Conservation (phyloP, 352 stramenopile genomes). For the Phytopythium boreale region DNA sequence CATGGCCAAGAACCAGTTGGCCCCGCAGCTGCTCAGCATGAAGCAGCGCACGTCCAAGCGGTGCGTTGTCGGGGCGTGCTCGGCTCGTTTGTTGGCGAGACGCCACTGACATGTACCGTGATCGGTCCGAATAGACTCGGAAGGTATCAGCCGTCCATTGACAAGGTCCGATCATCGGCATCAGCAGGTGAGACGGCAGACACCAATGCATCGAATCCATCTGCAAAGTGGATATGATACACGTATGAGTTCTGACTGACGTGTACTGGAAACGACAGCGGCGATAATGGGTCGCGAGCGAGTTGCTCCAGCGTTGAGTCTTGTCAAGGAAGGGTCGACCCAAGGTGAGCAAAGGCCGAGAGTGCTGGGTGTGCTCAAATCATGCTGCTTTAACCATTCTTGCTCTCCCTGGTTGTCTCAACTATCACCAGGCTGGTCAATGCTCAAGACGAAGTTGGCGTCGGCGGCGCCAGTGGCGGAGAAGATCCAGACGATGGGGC, state of each 20-base stretch:
- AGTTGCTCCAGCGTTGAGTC: constrained; percentile 49
- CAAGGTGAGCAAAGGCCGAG: constrained; percentile 23
- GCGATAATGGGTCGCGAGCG: constrained; percentile 38
- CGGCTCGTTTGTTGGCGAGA: not conserved
- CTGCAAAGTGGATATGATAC: not conserved
- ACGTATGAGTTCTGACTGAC: not conserved
- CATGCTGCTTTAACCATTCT: not conserved
- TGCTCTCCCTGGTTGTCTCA: not conserved
- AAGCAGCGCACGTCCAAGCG: constrained; percentile 51
- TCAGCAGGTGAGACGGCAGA: constrained; percentile 34
- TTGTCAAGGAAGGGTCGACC: constrained; percentile 69
- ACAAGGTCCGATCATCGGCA: constrained; percentile 69
- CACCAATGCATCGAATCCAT: not conserved
- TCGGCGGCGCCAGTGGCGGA: constrained; percentile 69
- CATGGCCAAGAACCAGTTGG: constrained; percentile 50
- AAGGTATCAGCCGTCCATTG: constrained; percentile 74
- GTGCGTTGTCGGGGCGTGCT: constrained; percentile 10
- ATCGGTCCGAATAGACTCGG: constrained; percentile 32
- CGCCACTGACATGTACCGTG: constrained; percentile 1
- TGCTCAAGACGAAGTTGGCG: constrained; percentile 74
- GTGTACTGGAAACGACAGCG: constrained; percentile 18
- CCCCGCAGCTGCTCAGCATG: constrained; percentile 50
- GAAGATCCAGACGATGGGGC: constrained; percentile 68
- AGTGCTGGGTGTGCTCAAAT: not conserved
- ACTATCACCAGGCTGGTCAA: constrained; percentile 46